Conservation (phyloP, 768 basidiomycete genomes). For the Floccularia luteovirens region DNA sequence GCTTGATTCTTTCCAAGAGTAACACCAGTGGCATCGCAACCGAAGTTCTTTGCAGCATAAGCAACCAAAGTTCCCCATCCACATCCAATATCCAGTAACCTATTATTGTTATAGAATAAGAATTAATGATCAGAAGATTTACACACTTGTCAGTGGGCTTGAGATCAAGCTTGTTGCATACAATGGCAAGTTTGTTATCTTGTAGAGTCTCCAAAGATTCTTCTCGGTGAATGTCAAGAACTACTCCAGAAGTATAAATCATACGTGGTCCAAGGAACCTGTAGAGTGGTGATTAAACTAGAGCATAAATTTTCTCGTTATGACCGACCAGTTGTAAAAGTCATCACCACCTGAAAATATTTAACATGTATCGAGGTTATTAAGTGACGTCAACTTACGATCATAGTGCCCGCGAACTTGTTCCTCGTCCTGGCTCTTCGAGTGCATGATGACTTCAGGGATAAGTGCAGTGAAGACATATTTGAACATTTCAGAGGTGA, state of each 20-base stretch:
- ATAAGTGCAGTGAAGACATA: conserved; percentile 83
- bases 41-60: conserved; percentile 95
- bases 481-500: conserved; percentile 89
- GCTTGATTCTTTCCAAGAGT: conserved; percentile 90
- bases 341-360: conserved; percentile 71
- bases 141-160: conserved; percentile 67
- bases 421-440: conserved; percentile 87
- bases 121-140: conserved; percentile 17
- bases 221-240: conserved; percentile 57
- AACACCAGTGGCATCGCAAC: conserved; percentile 93
- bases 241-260: conserved; percentile 95
- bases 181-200: conserved; percentile 95
- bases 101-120: conserved; percentile 13
- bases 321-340: conserved; percentile 78
- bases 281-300: conserved; percentile 1
- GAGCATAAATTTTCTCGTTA: neutral
- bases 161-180: conserved; percentile 91
- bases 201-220: conserved; percentile 92
- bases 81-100: conserved; percentile 78
- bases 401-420: conserved; percentile 97
- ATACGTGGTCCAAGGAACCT: conserved; percentile 94
- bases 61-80: conserved; percentile 97
- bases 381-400: conserved; percentile 36
- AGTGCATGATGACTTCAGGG: conserved; percentile 92
- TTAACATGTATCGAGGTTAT: neutral